Evolutionary conservation across 2,329 filamentous ascomycete species (phyloP).

Genomic region (Colletotrichum theobromicola): DNA sequence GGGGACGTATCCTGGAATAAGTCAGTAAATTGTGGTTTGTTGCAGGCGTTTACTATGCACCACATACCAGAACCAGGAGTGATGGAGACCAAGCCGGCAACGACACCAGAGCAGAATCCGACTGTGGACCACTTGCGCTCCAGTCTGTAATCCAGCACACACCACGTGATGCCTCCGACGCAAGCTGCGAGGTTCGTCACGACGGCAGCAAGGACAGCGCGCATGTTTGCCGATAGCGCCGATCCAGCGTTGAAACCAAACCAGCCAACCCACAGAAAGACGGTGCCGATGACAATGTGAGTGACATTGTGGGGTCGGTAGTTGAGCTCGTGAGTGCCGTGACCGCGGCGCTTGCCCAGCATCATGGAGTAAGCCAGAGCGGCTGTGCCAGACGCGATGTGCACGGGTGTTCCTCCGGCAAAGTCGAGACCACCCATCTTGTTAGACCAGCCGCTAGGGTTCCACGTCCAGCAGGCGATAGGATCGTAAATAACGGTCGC

Average conservation of each 20-base stretch:
- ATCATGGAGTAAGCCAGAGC: constrained; percentile 91
- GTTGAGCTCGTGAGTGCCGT: constrained; percentile 87
- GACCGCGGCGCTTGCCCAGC: constrained; percentile 83
- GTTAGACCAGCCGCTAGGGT: constrained; percentile 79
- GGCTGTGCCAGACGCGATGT: constrained; percentile 83
- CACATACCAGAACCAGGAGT: constrained; percentile 78
- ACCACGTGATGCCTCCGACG: constrained; percentile 88
- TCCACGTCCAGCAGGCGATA: constrained; percentile 97
- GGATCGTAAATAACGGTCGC: constrained; percentile 89
- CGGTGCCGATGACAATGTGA: constrained; percentile 89
- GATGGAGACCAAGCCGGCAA: constrained; percentile 86
- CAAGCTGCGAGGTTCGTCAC: constrained; percentile 87
- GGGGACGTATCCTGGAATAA: constrained; percentile 68
- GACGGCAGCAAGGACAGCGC: constrained; percentile 84
- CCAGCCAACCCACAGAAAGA: constrained; percentile 96
- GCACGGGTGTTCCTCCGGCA: constrained; percentile 88
- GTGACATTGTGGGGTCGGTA: constrained; percentile 94
- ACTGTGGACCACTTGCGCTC: constrained; percentile 93
- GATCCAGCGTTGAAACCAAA: constrained; percentile 94
- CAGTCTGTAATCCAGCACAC: constrained; percentile 84
- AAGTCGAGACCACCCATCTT: constrained; percentile 85
- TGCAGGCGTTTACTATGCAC: background rate
- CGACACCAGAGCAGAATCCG: constrained; percentile 89
- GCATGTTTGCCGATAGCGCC: constrained; percentile 79
- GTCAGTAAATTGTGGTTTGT: background rate